Evolutionary conservation across 2,329 filamentous ascomycete species (phyloP).

Genomic region (Drechslerella coelobrocha): DNA sequence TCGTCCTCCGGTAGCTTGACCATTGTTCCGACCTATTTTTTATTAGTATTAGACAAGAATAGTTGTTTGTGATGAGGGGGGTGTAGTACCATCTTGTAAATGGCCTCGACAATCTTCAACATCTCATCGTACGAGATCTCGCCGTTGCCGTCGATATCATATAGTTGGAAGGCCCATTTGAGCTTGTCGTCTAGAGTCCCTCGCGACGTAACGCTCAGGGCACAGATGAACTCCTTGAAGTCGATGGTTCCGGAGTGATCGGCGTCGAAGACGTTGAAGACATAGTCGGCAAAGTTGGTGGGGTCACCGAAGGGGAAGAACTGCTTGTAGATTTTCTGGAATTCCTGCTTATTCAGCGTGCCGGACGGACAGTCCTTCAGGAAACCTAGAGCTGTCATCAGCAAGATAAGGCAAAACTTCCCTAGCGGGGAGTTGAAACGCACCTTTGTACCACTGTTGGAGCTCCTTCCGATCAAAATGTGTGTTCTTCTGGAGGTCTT

Average conservation of each 20-base stretch:
- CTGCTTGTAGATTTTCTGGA: slow-evolving; percentile 99
- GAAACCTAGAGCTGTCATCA: slow-evolving; percentile 71
- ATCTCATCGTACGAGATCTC: slow-evolving; percentile 99
- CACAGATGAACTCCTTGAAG: slow-evolving; percentile 99
- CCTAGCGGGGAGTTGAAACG: slow-evolving; percentile 55
- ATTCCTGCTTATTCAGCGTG: slow-evolving; percentile 96
- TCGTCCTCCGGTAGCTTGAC: slow-evolving; percentile 98
- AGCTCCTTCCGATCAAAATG: slow-evolving; percentile 99
- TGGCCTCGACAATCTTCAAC: slow-evolving; percentile 97
- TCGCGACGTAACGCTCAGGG: slow-evolving; percentile 91
- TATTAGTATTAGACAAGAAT: neutral
- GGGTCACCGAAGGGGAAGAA: slow-evolving; percentile 99
- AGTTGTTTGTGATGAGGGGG: no score
- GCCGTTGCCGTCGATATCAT: slow-evolving; percentile 98
- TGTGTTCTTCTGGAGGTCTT: slow-evolving; percentile 92
- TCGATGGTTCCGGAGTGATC: slow-evolving; percentile 98
- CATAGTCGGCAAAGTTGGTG: slow-evolving; percentile 96
- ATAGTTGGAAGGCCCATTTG: slow-evolving; percentile 98
- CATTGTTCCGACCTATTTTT: slow-evolving; percentile 89
- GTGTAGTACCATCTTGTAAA: slow-evolving; percentile 91
- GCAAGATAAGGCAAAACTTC: neutral
- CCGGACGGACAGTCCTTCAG: slow-evolving; percentile 97
- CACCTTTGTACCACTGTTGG: slow-evolving; percentile 99
- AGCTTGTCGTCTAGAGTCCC: slow-evolving; percentile 99
- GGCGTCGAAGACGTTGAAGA: slow-evolving; percentile 98